Evolutionary conservation across 139 green algal genomes (phyloP).

Genomic region (Haematococcus lacustris): DNA sequence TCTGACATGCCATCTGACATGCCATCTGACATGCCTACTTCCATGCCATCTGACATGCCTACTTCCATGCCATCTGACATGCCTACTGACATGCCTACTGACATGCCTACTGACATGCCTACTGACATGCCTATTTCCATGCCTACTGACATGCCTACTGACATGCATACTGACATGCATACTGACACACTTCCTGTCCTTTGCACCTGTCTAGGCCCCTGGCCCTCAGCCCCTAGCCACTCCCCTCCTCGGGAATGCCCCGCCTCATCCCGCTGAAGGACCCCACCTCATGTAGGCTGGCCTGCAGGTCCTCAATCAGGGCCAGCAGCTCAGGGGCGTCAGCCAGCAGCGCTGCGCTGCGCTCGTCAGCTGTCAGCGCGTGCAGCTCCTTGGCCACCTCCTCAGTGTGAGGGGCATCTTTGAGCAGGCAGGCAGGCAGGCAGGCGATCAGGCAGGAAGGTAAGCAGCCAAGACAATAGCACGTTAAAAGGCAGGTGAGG

Average conservation of each 20-base stretch:
- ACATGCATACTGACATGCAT: no score
- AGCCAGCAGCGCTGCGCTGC: slow-evolving; percentile 35
- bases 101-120: no score
- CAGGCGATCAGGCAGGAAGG: not conserved
- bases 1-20: not conserved
- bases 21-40: not conserved
- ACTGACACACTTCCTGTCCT: no score
- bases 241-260: no score
- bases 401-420: slow-evolving; percentile 66
- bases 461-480: not conserved
- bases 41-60: not conserved
- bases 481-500: not conserved
- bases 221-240: no score
- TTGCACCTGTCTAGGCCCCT: no score
- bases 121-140: no score
- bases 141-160: no score
- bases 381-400: slow-evolving; percentile 48
- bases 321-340: slow-evolving; percentile 77
- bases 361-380: slow-evolving; percentile 5
- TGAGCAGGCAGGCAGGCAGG: not conserved
- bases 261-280: no score
- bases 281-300: slow-evolving; percentile 43
- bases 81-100: no score
- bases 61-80: no score
- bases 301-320: slow-evolving; percentile 64